Evolutionary conservation across 1,284 basidiomycete genomes (phyloP).

Genomic region (Neonothopanus nambi): DNA sequence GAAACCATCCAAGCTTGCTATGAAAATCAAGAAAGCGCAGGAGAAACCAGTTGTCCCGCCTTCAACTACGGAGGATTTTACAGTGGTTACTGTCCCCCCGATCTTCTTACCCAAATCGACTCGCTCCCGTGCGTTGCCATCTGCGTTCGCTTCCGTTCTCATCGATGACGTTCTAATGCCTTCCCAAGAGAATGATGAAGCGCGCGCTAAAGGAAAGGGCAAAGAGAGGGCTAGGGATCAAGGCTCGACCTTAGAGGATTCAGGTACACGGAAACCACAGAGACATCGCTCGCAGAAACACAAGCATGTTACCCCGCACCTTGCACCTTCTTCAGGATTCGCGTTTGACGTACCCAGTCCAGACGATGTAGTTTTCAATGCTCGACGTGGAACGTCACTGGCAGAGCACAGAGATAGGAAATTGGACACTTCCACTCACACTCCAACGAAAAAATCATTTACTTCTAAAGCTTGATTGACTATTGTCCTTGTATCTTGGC

Average conservation of each 20-base stretch:
- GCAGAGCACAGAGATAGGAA: conserved; percentile 37
- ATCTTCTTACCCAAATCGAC: conserved; percentile 55
- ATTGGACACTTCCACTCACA: conserved; percentile 23
- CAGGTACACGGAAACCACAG: neutral
- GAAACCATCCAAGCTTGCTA: conserved; percentile 65
- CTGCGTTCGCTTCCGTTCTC: conserved; percentile 74
- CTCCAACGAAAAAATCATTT: conserved; percentile 25
- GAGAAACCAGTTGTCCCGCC: conserved; percentile 36
- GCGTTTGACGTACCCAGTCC: conserved; percentile 84
- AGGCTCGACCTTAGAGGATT: neutral
- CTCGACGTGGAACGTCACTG: conserved; percentile 73
- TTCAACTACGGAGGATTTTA: conserved; percentile 27
- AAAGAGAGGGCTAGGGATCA: conserved; percentile 6
- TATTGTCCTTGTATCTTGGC: conserved; percentile 35
- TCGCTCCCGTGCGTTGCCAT: conserved; percentile 67
- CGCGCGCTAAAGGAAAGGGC: conserved; percentile 22
- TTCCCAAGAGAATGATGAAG: conserved; percentile 38
- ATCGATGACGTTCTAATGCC: conserved; percentile 50
- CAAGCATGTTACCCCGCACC: conserved; percentile 29
- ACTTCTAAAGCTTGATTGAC: conserved; percentile 27
- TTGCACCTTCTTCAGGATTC: conserved; percentile 45
- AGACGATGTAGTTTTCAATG: conserved; percentile 80
- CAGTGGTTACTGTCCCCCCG: conserved; percentile 42
- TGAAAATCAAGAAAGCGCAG: conserved; percentile 61
- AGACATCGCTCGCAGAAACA: conserved; percentile 18